phyloP scores from a whole-genome alignment of 768 basidiomycete genomes.

The Xerocomellus chrysenteron region DNA sequence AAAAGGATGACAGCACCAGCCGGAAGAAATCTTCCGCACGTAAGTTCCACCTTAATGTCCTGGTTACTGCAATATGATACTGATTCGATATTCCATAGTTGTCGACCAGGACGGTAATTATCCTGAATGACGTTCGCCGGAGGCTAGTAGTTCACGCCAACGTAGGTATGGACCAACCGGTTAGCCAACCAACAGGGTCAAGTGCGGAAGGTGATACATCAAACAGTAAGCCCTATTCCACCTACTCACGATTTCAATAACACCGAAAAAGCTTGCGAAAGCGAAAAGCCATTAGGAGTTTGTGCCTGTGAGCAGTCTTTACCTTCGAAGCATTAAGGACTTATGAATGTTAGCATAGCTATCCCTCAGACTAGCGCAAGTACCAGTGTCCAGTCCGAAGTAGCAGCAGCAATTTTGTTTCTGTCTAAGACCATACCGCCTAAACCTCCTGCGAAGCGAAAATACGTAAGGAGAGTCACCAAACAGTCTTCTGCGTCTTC shows the following conservation, averaged over 20 bases:
- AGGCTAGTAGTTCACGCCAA: not conserved
- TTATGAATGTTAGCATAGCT: conserved; percentile 26
- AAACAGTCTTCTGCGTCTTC: conserved; percentile 6
- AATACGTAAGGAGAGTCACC: conserved; percentile 4
- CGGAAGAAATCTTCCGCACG: conserved; percentile 7
- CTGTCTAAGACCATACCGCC: conserved; percentile 1
- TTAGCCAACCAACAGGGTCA: not conserved
- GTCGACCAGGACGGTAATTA: conserved; percentile 4
- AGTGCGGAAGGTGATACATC: not conserved
- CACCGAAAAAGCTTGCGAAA: conserved; percentile 6
- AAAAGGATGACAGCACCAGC: conserved; percentile 1
- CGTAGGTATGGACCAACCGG: conserved; percentile 3
- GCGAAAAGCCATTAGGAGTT: not conserved
- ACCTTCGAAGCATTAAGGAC: conserved; percentile 8
- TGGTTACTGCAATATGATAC: not conserved
- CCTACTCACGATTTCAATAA: conserved; percentile 1
- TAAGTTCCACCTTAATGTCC: conserved; percentile 2
- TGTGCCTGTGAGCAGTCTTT: conserved; percentile 18
- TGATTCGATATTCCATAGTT: conserved; percentile 2
- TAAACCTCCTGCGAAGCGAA: conserved; percentile 9
- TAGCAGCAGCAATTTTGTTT: conserved; percentile 21
- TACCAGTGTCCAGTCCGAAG: conserved; percentile 12
- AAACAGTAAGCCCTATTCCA: conserved; percentile 8
- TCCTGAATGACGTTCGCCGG: not conserved
- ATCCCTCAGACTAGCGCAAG: conserved; percentile 18